phyloP scores from a whole-genome alignment of 2,329 filamentous ascomycete genomes.

The Aureobasidium sp. region DNA sequence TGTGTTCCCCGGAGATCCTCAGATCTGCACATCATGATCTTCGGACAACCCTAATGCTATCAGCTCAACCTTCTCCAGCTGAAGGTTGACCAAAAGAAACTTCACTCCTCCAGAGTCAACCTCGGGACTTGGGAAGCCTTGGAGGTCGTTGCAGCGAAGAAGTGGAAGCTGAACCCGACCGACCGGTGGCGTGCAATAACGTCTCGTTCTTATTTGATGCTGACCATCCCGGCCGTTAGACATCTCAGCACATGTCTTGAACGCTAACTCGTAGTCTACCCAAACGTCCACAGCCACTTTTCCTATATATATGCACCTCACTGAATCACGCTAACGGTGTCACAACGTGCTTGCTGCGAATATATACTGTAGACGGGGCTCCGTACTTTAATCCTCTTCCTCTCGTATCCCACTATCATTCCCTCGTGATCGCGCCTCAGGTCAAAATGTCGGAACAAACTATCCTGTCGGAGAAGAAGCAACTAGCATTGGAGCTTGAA shows the following conservation, averaged over 20 bases:
- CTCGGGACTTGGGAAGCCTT: neutral
- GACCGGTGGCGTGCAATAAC: conserved; percentile 1
- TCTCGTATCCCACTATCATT: neutral
- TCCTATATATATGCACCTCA: conserved; percentile 7
- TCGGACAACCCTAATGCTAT: neutral
- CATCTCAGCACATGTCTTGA: conserved; percentile 7
- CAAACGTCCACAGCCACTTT: neutral
- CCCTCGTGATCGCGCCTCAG: neutral
- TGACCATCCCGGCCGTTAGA: neutral
- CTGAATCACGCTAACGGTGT: neutral
- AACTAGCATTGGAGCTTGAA: neutral
- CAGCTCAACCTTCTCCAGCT: neutral
- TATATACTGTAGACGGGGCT: neutral
- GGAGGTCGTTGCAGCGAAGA: neutral
- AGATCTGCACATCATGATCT: neutral
- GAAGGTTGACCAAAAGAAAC: neutral
- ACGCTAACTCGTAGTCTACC: neutral
- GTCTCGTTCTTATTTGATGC: conserved; percentile 8
- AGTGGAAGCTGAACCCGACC: conserved; percentile 5
- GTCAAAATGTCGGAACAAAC: conserved; percentile 2
- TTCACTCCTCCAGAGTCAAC: neutral
- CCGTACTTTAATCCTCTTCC: neutral
- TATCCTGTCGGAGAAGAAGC: conserved; percentile 6
- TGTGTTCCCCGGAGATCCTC: neutral
- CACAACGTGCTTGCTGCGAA: neutral